phyloP scores from a whole-genome alignment of 2,329 filamentous ascomycete genomes.

The Arthrobotrys entomopaga region DNA sequence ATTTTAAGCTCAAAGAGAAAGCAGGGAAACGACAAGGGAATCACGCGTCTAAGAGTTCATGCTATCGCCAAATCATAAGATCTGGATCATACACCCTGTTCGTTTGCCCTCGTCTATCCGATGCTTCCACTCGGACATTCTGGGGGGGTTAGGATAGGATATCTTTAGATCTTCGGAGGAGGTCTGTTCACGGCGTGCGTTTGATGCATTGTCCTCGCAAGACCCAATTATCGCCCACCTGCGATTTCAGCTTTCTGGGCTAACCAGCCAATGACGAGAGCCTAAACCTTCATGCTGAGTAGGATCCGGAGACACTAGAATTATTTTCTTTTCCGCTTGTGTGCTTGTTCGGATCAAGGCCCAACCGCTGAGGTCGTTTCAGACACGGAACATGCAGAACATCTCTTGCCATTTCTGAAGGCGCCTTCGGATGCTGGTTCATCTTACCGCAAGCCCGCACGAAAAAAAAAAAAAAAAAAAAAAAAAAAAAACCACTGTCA shows the following conservation, averaged over 20 bases:
- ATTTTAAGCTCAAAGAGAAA: constrained; percentile 29
- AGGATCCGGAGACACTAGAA: constrained; percentile 30
- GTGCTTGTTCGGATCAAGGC: constrained; percentile 19
- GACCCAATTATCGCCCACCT: neutral
- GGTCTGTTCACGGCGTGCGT: too few species aligned
- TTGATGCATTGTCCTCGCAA: neutral
- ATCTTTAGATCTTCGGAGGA: constrained; percentile 41
- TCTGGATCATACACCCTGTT: constrained; percentile 46
- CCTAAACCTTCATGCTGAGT: constrained; percentile 8
- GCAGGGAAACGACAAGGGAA: constrained; percentile 55
- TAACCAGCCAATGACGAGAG: constrained; percentile 23
- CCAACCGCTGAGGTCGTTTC: constrained; percentile 54
- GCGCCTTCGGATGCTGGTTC: constrained; percentile 53
- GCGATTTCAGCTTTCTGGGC: too few species aligned
- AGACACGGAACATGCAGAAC: constrained; percentile 54
- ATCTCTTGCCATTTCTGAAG: constrained; percentile 54
- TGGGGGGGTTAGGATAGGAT: constrained; percentile 24
- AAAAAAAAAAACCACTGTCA: constrained; percentile 31
- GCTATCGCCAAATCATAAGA: constrained; percentile 30
- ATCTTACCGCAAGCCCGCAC: constrained; percentile 49
- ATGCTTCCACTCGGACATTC: constrained; percentile 51
- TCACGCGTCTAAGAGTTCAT: constrained; percentile 54
- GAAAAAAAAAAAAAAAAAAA: too few species aligned
- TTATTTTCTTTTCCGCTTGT: constrained; percentile 15
- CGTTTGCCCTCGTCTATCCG: constrained; percentile 31